Evolutionary conservation across 1,139 yeast genomes (phyloP), one percentile per base, ranked within the genome.

Genomic region (Schwanniomyces etchellsii): DNA sequence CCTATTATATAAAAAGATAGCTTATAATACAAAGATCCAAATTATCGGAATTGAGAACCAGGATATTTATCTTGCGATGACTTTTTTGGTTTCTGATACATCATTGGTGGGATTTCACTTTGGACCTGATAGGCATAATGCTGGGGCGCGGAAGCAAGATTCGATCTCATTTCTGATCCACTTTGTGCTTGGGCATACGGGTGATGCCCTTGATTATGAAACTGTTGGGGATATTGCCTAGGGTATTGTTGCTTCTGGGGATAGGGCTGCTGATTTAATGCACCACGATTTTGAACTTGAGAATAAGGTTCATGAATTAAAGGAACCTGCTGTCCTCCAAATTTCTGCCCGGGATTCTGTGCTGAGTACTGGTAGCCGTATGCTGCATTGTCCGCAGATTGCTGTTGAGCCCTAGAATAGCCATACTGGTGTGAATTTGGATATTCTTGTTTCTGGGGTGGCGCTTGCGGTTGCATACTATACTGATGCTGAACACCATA

Each of bases 361-460:
- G 26, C n/a, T 21, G 21, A 21, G 13, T 18, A 18, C 29, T 16
- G 5, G 23, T 11, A n/a, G 14, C 9, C 15, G 24, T n/a, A 10
- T 26, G 34, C 26, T 33, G 27, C 25, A 27, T 23, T 29, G 11
- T 32, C 24, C 20, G 20, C 30, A 21, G 30, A 32, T 10, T 20
- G 33, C 14, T 29, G 36, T 16, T 27, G 35, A 14, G 36, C 39
- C 18, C 34, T 35, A 20, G 40, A 41, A 23, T 36, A 34, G 17
- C 37, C 39, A 20, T 32, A 36, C 21, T 39, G 40, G 29, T 21
- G 38, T 5, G 37, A 38, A 9, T 35, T 45, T 10, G 41, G 47
- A 23, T 44, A 40, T 2, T 29, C 34, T 20, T 38, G 50, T 26
- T 43, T 42, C 28, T 39, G 49, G 6, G 42, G 44, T 15, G 38